These are phyloP conservation scores for Iberis pinnata DNA, from an alignment of 345 rosid genomes.

Conservation along the genomic window DNA sequence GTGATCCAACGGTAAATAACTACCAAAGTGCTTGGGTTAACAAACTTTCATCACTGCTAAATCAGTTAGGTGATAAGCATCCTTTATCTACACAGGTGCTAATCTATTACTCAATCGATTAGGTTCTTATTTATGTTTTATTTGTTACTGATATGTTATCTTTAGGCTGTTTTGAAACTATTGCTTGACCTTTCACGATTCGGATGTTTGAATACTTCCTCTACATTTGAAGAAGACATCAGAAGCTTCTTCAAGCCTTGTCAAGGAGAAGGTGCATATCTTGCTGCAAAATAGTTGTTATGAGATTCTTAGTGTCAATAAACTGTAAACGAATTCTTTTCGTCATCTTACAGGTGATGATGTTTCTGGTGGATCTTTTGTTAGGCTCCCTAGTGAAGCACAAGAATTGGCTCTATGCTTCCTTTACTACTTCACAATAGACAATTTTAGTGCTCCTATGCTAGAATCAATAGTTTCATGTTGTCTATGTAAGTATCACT, in stretches of 20 bases:
- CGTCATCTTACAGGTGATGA: constrained; percentile 39
- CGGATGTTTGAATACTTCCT: constrained; percentile 36
- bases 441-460: constrained; percentile 38
- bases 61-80: constrained; percentile 49
- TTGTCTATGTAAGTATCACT: constrained; percentile 57
- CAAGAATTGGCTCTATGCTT: constrained; percentile 61
- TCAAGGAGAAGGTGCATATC: constrained; percentile 43
- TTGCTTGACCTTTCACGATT: constrained; percentile 51
- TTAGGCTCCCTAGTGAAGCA: constrained; percentile 49
- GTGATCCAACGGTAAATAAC: constrained; percentile 39
- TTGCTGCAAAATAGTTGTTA: neutral
- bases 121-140: constrained; percentile 13
- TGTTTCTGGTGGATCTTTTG: constrained; percentile 57
- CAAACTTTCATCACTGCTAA: constrained; percentile 60
- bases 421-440: constrained; percentile 50
- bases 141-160: constrained; percentile 13
- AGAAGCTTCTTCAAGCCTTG: constrained; percentile 46
- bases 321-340: constrained; percentile 16
- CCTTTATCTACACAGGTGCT: constrained; percentile 59
- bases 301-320: neutral
- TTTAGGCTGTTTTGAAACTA: constrained; percentile 62
- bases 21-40: constrained; percentile 62
- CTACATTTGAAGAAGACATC: constrained; percentile 49
- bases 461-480: constrained; percentile 59
- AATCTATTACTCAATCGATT: constrained; percentile 7